Conservation (phyloP, 139 green algal species). For the Trebouxia sp. region DNA sequence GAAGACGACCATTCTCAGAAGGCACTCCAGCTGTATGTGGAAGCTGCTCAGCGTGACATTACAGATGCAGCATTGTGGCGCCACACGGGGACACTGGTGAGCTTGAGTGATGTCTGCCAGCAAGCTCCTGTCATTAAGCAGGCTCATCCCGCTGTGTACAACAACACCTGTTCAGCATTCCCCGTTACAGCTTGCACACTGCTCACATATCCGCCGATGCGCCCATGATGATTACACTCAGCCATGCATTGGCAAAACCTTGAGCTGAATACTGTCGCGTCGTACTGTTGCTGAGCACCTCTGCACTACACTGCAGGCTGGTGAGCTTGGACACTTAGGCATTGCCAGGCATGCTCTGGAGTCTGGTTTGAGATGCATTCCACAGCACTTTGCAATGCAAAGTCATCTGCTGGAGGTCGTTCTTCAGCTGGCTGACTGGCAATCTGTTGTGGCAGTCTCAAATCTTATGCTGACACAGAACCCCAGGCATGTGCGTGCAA, state of each 20-base stretch:
- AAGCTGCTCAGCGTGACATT: neutral
- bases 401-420: constrained; percentile 1
- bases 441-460: neutral
- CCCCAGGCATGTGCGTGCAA: neutral
- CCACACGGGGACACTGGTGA: neutral
- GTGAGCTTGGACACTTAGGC: constrained; percentile 5
- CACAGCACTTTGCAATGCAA: constrained; percentile 1
- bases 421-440: constrained; percentile 1
- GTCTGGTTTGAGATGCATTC: constrained; percentile 1
- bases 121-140: too few relatives aligned
- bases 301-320: neutral
- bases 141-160: too few relatives aligned
- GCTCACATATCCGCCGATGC: too few relatives aligned
- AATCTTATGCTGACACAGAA: neutral
- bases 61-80: constrained; percentile 7
- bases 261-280: too few relatives aligned
- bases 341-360: neutral
- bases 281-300: too few relatives aligned
- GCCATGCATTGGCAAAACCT: too few relatives aligned
- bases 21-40: constrained; percentile 5
- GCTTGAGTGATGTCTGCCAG: too few relatives aligned
- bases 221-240: too few relatives aligned
- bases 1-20: neutral
- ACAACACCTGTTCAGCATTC: too few relatives aligned
- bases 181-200: too few relatives aligned